Evolutionary conservation across 768 basidiomycete species (phyloP), one percentile per base, ranked within the genome.

Genomic region (Suillus placidus): DNA sequence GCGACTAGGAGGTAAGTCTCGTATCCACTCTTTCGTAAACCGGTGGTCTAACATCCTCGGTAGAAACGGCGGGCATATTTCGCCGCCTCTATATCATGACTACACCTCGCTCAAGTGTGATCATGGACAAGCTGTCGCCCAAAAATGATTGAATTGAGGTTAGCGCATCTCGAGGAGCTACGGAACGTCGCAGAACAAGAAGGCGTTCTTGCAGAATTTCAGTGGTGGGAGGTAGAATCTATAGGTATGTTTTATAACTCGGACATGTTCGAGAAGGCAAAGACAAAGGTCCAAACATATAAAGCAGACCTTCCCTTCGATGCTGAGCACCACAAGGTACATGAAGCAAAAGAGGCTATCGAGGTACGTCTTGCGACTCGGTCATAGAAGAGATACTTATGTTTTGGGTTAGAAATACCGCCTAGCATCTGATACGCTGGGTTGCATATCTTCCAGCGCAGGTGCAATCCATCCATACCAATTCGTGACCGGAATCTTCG

Each of bases 21-120:
- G 1, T 6, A 12, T 58, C 23, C 6, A 16, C 13, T 10, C 12
- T 8, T 13, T 26, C 8, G 35, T 18, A 13, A 32, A 8, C 14
- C 45, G 40, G n/a, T 2, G 18, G 13, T n/a, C 35, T 40, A 38
- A 54, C 34, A 34, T 30, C 34, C 20, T 20, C 20, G 32, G 5
- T 66, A 89, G 90, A 69, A 92, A 91, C 65, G 90, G 90, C 2
- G 90, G 91, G 0, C 90, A 92, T 69, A 82, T 89, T 40, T 84
- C 84, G 6, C 87, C 89, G 0, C 76, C 81, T 12, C 72, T 88
- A 12, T 90, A 88, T 68, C 82, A 84, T 18, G 88, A 90, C 63
- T 91, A 90, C 68, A 56, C 67, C 1, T 65, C 74, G 10, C 76
- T 90, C 32, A 84, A 82, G 71, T 71, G 80, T 37, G 70, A 73